Evolutionary conservation across 306 rosid species (phyloP).

Genomic region (Dicorynia guianensis): DNA sequence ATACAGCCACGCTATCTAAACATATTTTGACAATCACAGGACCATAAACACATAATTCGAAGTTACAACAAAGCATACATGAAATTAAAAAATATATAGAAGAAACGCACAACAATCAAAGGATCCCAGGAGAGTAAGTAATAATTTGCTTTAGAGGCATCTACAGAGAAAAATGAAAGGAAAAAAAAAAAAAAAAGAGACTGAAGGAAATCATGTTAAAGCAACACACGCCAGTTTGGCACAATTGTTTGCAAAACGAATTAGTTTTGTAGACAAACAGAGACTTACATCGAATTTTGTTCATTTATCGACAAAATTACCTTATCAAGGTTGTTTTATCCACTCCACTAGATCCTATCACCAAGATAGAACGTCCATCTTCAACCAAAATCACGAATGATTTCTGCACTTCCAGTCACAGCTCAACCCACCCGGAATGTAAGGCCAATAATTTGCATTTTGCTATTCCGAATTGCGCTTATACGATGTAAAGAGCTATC

Average conservation of each 20-base stretch:
- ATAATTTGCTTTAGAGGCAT: slow-evolving; percentile 11
- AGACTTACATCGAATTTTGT: neutral
- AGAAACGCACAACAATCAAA: slow-evolving; percentile 2
- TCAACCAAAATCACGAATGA: slow-evolving; percentile 80
- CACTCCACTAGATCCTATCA: slow-evolving; percentile 98
- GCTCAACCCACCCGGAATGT: slow-evolving; percentile 99
- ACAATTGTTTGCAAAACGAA: slow-evolving; percentile 1
- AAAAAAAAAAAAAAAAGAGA: neutral
- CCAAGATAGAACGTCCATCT: slow-evolving; percentile 87
- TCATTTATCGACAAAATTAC: slow-evolving; percentile 45
- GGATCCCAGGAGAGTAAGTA: neutral
- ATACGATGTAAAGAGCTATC: slow-evolving; percentile 88
- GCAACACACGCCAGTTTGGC: too few relatives aligned
- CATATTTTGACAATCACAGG: neutral
- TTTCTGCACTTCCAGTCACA: slow-evolving; percentile 88
- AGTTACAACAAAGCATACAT: too few relatives aligned
- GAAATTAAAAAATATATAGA: neutral
- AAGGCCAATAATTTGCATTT: slow-evolving; percentile 91
- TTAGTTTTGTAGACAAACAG: neutral
- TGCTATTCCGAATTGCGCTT: too few relatives aligned
- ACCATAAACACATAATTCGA: too few relatives aligned
- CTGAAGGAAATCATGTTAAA: neutral
- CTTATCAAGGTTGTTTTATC: slow-evolving; percentile 98
- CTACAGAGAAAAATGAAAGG: slow-evolving; percentile 18
- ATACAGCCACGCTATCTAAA: neutral